These are phyloP conservation scores for Condylostoma magnum DNA, from an alignment of 169 alveolate genomes.

Conservation along the genomic window DNA sequence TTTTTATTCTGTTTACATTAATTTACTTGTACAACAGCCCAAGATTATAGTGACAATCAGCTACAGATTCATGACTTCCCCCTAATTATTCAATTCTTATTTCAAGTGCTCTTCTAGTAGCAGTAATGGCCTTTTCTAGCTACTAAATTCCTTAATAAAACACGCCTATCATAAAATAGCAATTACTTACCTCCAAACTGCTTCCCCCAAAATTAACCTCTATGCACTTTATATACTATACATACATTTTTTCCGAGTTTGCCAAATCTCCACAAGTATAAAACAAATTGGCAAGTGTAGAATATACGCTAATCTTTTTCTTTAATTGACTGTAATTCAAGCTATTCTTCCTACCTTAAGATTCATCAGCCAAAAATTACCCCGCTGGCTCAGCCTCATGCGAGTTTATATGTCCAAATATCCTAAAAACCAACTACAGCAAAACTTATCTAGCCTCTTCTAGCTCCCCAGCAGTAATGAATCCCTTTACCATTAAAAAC, in stretches of 20 bases:
- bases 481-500: background rate
- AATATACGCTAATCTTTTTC: conserved; percentile 1
- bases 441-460: conserved; percentile 26
- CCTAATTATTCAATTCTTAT: conserved; percentile 12
- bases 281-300: background rate
- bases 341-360: background rate
- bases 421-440: background rate
- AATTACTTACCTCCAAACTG: conserved; percentile 7
- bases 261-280: conserved; percentile 15
- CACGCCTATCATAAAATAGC: conserved; percentile 24
- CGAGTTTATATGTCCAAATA: background rate
- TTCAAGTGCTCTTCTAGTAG: background rate
- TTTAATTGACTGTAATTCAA: background rate
- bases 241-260: conserved; percentile 23
- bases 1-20: too few species aligned
- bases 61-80: conserved; percentile 3
- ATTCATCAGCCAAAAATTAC: conserved; percentile 4
- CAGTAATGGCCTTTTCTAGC: background rate
- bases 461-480: background rate
- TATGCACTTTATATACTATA: conserved; percentile 14
- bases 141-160: conserved; percentile 2
- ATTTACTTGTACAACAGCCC: conserved; percentile 5
- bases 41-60: conserved; percentile 26
- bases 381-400: background rate
- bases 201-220: background rate